Evolutionary conservation across 768 basidiomycete species (phyloP).

Genomic region (Agaricus subrufescens): DNA sequence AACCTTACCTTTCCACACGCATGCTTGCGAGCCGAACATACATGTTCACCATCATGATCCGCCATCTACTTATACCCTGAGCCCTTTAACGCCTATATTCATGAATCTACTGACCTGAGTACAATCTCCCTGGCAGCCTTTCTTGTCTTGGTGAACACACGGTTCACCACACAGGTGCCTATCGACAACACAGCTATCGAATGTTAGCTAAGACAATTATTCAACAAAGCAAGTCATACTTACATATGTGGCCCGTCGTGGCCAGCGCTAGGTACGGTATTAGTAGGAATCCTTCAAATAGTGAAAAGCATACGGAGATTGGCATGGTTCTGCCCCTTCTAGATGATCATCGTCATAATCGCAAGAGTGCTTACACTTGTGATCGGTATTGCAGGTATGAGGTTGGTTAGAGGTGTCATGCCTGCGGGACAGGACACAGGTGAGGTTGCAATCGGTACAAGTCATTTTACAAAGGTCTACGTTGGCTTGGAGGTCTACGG

Average conservation of each 20-base stretch:
- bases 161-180: constrained; percentile 50
- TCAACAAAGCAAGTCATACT: constrained; percentile 12
- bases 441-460: constrained; percentile 44
- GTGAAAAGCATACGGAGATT: constrained; percentile 33
- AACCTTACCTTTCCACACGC: constrained; percentile 46
- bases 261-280: constrained; percentile 39
- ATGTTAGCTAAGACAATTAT: background rate
- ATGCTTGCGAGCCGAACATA: constrained; percentile 49
- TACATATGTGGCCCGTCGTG: constrained; percentile 55
- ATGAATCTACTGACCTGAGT: constrained; percentile 34
- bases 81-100: background rate
- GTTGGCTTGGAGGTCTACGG: constrained; percentile 40
- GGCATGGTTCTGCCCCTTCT: constrained; percentile 31
- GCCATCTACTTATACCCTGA: constrained; percentile 30
- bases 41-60: constrained; percentile 45
- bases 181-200: constrained; percentile 44
- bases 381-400: constrained; percentile 49
- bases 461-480: constrained; percentile 45
- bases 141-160: constrained; percentile 40
- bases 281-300: background rate
- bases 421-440: constrained; percentile 39
- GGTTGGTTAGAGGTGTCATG: constrained; percentile 30
- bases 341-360: constrained; percentile 34
- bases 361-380: constrained; percentile 41
- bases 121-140: constrained; percentile 50